Evolutionary conservation across 129 eudicot genomes (phyloP).

Genomic region (Lactuca sativa): DNA sequence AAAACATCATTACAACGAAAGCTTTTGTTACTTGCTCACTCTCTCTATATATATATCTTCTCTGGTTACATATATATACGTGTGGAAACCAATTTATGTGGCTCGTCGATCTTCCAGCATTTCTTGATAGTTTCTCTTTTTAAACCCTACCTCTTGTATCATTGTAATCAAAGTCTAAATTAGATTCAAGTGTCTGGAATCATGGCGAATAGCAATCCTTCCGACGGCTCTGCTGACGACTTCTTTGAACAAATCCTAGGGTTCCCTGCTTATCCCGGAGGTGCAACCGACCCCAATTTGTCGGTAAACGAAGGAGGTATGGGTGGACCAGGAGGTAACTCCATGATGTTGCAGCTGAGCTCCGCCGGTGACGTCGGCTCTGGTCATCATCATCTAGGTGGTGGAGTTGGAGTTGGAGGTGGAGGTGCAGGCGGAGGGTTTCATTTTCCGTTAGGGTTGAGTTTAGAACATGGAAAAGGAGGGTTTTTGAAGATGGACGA

Average conservation of each 20-base stretch:
- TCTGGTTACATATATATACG: background rate
- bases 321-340: slow-evolving; percentile 30
- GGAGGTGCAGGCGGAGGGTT: slow-evolving; percentile 58
- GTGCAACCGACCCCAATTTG: slow-evolving; percentile 49
- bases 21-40: background rate
- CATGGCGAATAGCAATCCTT: slow-evolving; percentile 85
- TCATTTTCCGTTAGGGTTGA: slow-evolving; percentile 81
- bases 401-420: slow-evolving; percentile 22
- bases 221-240: slow-evolving; percentile 76
- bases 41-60: slow-evolving; percentile 17
- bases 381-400: slow-evolving; percentile 41
- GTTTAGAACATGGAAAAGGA: slow-evolving; percentile 82
- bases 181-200: background rate
- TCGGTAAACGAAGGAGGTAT: slow-evolving; percentile 49
- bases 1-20: slow-evolving; percentile 11
- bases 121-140: background rate
- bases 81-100: slow-evolving; percentile 7
- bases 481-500: slow-evolving; percentile 73
- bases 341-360: slow-evolving; percentile 87
- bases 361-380: slow-evolving; percentile 62
- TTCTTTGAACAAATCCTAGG: slow-evolving; percentile 90
- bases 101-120: background rate
- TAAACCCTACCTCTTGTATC: slow-evolving; percentile 23
- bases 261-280: slow-evolving; percentile 49
- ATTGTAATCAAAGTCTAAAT: slow-evolving; percentile 1